These are phyloP conservation scores for Carex arenaria DNA, from an alignment of 202 grass and related monocot species.

Conservation along the genomic window DNA sequence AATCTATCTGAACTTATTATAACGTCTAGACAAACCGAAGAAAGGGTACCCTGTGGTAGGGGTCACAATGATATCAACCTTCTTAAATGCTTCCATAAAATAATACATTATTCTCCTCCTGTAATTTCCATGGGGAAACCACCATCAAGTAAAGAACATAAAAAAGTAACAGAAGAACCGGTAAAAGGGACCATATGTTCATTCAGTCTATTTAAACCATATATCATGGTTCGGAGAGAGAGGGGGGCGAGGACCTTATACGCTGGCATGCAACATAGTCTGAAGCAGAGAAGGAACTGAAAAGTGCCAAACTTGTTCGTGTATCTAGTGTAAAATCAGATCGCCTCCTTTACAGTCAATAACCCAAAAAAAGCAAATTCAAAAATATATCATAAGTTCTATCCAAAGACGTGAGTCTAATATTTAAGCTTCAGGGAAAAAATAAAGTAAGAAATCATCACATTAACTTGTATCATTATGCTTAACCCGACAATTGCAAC, in stretches of 20 bases:
- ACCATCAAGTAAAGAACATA: conserved; percentile 12
- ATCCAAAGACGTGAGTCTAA: neutral
- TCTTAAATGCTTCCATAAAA: conserved; percentile 96
- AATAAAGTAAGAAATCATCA: neutral
- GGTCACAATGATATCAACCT: conserved; percentile 87
- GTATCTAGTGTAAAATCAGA: conserved; percentile 74
- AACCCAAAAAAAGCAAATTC: neutral
- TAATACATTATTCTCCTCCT: conserved; percentile 99
- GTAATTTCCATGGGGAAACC: neutral
- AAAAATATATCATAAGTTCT: neutral
- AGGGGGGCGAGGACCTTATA: conserved; percentile 39
- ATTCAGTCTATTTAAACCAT: neutral
- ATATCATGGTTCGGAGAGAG: neutral
- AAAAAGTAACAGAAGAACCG: conserved; percentile 18
- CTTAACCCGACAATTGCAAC: neutral
- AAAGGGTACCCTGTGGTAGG: conserved; percentile 86
- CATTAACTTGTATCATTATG: neutral
- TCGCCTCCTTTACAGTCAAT: conserved; percentile 39
- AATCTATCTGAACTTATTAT: neutral
- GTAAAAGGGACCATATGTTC: neutral
- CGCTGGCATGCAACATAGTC: conserved; percentile 90
- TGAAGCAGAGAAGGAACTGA: conserved; percentile 68
- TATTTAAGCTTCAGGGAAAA: neutral
- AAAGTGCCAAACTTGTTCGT: conserved; percentile 82
- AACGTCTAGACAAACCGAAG: neutral